A percentile compares a stretch with the other conserved stretches of the same genome.
These are phyloP conservation scores for Picea sitchensis DNA, from an alignment of 75 land plant species.

Conservation along the genomic window DNA sequence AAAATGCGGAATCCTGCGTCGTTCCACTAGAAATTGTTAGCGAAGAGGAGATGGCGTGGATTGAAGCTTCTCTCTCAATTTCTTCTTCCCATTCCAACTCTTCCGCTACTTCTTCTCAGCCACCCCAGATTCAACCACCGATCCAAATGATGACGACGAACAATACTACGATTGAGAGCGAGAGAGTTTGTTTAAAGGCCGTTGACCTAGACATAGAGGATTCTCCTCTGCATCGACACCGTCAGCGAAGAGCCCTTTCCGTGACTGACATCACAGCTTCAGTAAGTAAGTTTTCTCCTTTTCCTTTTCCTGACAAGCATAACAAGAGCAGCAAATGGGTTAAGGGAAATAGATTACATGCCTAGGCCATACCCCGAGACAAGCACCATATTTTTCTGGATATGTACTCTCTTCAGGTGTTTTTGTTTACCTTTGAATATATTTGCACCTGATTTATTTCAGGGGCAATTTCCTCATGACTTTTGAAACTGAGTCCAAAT, in stretches of 20 bases:
- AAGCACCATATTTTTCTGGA: no score
- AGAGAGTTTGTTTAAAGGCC: background rate
- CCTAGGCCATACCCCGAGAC: no score
- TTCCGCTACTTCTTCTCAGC: conserved; percentile 4
- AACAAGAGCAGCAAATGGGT: no score
- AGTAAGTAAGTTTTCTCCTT: conserved; percentile 23
- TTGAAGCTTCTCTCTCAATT: conserved; percentile 58
- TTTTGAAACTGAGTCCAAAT: background rate
- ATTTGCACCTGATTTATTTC: background rate
- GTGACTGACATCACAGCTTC: conserved; percentile 79
- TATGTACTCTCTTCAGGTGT: no score
- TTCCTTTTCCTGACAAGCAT: no score
- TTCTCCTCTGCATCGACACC: conserved; percentile 34
- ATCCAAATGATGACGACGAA: conserved; percentile 15
- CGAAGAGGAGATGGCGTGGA: conserved; percentile 81
- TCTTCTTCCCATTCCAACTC: background rate
- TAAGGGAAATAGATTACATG: no score
- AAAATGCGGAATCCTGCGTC: background rate
- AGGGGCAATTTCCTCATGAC: background rate
- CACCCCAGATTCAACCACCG: background rate
- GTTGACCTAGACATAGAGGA: conserved; percentile 14
- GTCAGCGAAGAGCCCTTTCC: conserved; percentile 37
- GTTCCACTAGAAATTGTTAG: conserved; percentile 70
- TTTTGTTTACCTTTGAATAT: no score
- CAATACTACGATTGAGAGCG: conserved; percentile 18